Conservation (phyloP, 139 green algal genomes). For the Helicosporidium sp. region DNA sequence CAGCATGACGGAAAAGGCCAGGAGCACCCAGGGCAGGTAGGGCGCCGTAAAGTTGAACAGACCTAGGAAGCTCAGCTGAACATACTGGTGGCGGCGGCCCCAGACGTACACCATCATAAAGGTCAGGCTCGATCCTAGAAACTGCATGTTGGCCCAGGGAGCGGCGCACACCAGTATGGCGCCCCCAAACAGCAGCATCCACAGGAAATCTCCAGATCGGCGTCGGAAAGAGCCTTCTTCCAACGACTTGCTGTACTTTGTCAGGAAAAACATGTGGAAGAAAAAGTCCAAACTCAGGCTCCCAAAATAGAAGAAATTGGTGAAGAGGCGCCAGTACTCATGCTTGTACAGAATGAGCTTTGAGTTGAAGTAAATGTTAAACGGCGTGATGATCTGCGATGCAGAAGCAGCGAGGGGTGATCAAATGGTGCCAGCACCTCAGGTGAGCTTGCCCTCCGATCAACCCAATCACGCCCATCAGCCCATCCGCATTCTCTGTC, state of each 20-base stretch:
- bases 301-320: slow-evolving; percentile 98
- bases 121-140: slow-evolving; percentile 81
- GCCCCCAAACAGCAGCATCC: slow-evolving; percentile 87
- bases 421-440: neutral
- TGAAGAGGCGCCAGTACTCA: slow-evolving; percentile 84
- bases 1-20: slow-evolving; percentile 81
- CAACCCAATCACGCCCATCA: neutral
- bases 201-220: slow-evolving; percentile 85
- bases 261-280: slow-evolving; percentile 99
- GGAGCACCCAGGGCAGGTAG: slow-evolving; percentile 95
- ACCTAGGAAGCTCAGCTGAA: slow-evolving; percentile 87
- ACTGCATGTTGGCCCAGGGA: slow-evolving; percentile 83
- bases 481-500: neutral
- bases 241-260: slow-evolving; percentile 86
- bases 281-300: slow-evolving; percentile 92
- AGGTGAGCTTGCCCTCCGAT: neutral
- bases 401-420: neutral
- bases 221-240: slow-evolving; percentile 90
- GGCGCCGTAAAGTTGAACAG: slow-evolving; percentile 97
- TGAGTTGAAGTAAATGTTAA: slow-evolving; percentile 94
- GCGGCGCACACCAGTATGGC: slow-evolving; percentile 54
- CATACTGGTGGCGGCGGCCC: slow-evolving; percentile 71
- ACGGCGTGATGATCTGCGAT: slow-evolving; percentile 73
- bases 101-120: slow-evolving; percentile 99
- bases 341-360: slow-evolving; percentile 69